A percentile compares a stretch with the other conserved stretches of the same genome.
These are phyloP conservation scores for Leishmania aethiopica DNA, from an alignment of 208 protist species.

Conservation along the genomic window DNA sequence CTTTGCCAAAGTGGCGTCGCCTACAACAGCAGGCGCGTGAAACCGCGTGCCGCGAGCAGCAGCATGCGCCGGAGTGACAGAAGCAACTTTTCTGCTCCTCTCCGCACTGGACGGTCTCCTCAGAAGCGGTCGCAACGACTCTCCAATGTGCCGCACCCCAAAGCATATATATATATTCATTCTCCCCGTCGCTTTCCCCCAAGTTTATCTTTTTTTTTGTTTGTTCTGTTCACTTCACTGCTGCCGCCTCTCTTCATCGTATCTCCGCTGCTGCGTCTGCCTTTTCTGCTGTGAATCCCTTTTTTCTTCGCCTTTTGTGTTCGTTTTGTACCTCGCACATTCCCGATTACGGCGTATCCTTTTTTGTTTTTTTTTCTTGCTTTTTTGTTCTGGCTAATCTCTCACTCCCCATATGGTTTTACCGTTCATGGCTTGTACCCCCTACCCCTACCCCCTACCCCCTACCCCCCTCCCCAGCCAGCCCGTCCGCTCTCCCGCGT, in stretches of 20 bases:
- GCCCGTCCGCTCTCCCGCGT: not conserved
- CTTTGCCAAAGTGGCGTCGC: slow-evolving; percentile 5
- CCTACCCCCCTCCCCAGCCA: no score
- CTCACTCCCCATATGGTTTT: not conserved
- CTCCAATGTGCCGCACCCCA: not conserved
- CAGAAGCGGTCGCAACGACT: not conserved
- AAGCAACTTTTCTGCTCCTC: not conserved
- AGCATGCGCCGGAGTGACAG: not conserved
- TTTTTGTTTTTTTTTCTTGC: not conserved
- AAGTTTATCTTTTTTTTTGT: not conserved
- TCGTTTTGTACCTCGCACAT: not conserved
- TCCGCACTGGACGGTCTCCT: not conserved
- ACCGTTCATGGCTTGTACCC: not conserved
- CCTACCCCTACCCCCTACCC: not conserved
- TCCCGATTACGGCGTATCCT: not conserved
- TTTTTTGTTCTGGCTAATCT: not conserved
- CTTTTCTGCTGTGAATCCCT: not conserved
- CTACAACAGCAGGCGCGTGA: slow-evolving; percentile 8
- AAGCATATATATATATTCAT: not conserved
- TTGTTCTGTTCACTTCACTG: not conserved
- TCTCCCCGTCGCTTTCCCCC: not conserved
- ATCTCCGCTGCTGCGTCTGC: not conserved
- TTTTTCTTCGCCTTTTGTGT: not conserved
- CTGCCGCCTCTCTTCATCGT: not conserved
- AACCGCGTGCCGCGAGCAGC: not conserved